Evolutionary conservation across 805 yeast genomes (phyloP), one percentile per base, ranked within the genome.

Genomic region (Ogataea nonfermentans): DNA sequence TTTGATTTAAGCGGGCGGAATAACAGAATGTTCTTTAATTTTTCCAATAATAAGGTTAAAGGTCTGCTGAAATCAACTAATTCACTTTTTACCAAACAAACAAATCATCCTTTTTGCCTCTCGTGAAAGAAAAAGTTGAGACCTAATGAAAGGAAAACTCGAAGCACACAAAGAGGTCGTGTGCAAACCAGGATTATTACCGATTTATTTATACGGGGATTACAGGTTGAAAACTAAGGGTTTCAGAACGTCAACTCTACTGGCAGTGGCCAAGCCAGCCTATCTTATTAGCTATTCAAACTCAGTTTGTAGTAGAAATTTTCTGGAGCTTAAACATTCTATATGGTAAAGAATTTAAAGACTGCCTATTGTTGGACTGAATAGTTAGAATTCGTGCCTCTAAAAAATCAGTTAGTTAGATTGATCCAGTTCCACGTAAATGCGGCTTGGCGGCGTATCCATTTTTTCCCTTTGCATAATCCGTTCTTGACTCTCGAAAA

Each of bases 91-190:
- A 23, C n/a, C 35, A 34, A 34, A 40, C 30, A 34, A 24, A 27
- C 43, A 16, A 24, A 10, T n/a, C 43, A 39, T 40, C 19, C 35
- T 24, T 14, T 29, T 34, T 22, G 35, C 37, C 43, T 29, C 39
- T 40, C 14, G 12, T 40, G 24, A 29, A 33, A 39, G 47, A 43
- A 43, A 43, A 43, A 43, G 37, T 43, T 39, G 42, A 30, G 38
- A 38, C 37, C 28, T 25, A 38, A 31, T 25, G 26, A 37, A 35
- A 29, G 24, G 43, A 34, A 42, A 42, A 37, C 24, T 32, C 20
- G 28, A 32, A 32, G 19, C 19, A 32, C 20, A 9, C 6, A 32
- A 32, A 16, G 12, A 14, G 24, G 32, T 29, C 32, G 17, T 29
- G 28, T 13, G 10, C 28, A 11, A 25, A 25, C 28, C 6, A 11